Evolutionary conservation across 306 rosid genomes (phyloP).

Genomic region (Begonia loranthoides): DNA sequence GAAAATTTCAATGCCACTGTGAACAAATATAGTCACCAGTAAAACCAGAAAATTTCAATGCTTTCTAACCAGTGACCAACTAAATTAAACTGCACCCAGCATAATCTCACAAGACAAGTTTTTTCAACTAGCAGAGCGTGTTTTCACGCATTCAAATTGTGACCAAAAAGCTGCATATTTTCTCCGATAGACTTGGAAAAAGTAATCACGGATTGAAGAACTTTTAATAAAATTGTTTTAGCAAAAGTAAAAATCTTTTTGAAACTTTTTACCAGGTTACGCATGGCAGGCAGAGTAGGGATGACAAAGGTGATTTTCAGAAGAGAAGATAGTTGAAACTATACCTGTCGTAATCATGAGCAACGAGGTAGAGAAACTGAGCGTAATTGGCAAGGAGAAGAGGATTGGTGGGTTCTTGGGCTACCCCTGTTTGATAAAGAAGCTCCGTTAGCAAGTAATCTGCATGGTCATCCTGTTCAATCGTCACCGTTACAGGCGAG

Average conservation of each 20-base stretch:
- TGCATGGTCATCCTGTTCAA: constrained; percentile 44
- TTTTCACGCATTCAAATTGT: too few relatives aligned
- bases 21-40: too few relatives aligned
- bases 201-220: too few relatives aligned
- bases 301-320: neutral
- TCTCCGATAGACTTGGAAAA: too few relatives aligned
- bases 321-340: constrained; percentile 1
- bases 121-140: neutral
- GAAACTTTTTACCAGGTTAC: too few relatives aligned
- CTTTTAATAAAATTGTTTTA: too few relatives aligned
- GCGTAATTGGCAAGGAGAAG: constrained; percentile 77
- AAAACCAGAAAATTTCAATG: too few relatives aligned
- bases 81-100: too few relatives aligned
- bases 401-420: constrained; percentile 33
- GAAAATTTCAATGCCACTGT: too few relatives aligned
- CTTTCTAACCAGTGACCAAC: too few relatives aligned
- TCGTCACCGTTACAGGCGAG: constrained; percentile 34
- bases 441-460: constrained; percentile 45
- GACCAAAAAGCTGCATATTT: too few relatives aligned
- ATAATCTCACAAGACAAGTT: neutral
- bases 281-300: neutral
- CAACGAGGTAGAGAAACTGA: constrained; percentile 61
- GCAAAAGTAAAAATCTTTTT: too few relatives aligned
- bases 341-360: constrained; percentile 42
- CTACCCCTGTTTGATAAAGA: constrained; percentile 31